phyloP scores from a whole-genome alignment of 352 stramenopile species.

The Pythium folliculosum region DNA sequence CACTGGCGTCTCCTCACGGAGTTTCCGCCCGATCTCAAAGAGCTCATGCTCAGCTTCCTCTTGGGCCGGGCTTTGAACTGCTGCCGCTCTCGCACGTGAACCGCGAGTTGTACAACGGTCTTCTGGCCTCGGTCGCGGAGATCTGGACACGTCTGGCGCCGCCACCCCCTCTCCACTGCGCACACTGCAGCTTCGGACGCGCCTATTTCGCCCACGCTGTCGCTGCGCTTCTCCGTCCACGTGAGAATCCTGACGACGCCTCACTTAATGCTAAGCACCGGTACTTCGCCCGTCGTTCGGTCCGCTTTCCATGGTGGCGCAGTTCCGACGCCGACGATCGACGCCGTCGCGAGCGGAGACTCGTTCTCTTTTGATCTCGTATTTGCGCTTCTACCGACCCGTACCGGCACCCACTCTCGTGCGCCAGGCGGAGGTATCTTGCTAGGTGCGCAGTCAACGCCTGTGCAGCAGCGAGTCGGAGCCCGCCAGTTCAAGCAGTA shows the following conservation, averaged over 20 bases:
- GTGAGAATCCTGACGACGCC: background rate
- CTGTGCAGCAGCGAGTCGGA: constrained; percentile 10
- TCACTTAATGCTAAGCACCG: background rate
- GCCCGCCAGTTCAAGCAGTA: constrained; percentile 42
- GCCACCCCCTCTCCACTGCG: no score
- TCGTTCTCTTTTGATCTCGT: constrained; percentile 2
- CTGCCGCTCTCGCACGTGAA: no score
- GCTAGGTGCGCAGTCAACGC: constrained; percentile 42
- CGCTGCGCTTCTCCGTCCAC: background rate
- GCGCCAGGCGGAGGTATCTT: constrained; percentile 26
- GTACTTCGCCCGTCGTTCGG: background rate
- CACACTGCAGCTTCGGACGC: no score
- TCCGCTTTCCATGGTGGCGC: background rate
- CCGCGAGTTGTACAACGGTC: no score
- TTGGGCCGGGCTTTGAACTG: no score
- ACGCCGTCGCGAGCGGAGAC: background rate
- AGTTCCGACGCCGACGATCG: background rate
- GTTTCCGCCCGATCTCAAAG: no score
- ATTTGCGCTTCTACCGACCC: background rate
- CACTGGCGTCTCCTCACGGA: no score
- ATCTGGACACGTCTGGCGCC: no score
- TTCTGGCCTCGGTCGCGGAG: no score
- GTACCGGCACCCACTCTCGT: background rate
- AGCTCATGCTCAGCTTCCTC: no score
- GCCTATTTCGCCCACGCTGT: no score